Conservation (phyloP, 2,329 filamentous ascomycete species). For the Chrysoporthe austroafricana region DNA sequence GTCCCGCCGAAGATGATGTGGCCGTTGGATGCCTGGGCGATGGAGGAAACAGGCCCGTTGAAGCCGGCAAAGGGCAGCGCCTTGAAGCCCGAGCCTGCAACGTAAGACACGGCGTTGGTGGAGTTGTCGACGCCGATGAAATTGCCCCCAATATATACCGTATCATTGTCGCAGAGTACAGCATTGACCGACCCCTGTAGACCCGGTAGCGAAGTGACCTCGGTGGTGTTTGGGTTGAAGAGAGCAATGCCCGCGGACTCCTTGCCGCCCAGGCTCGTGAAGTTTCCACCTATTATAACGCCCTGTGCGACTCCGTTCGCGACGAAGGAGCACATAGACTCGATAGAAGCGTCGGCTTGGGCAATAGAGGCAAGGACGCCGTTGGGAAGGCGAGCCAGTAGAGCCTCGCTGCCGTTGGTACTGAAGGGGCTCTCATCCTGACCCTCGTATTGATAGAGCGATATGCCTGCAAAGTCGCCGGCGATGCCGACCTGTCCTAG, state of each 20-base stretch:
- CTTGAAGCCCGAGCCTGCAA: conserved; percentile 68
- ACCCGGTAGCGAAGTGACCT: conserved; percentile 76
- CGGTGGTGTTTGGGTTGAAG: conserved; percentile 73
- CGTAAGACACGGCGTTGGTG: conserved; percentile 88
- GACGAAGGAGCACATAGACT: conserved; percentile 83
- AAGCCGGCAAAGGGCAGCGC: conserved; percentile 91
- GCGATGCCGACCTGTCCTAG: conserved; percentile 84
- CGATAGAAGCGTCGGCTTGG: conserved; percentile 81
- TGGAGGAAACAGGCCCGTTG: conserved; percentile 88
- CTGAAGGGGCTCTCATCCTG: conserved; percentile 71
- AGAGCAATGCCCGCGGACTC: conserved; percentile 79
- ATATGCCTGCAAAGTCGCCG: conserved; percentile 90
- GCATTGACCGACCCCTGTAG: conserved; percentile 82
- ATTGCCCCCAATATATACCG: conserved; percentile 86
- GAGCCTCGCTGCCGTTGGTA: conserved; percentile 78
- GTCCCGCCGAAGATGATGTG: conserved; percentile 91
- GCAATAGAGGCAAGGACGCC: conserved; percentile 77
- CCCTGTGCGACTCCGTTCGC: conserved; percentile 69
- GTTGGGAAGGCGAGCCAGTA: conserved; percentile 83
- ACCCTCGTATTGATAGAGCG: conserved; percentile 82
- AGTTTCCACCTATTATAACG: conserved; percentile 90
- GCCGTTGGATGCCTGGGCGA: conserved; percentile 76
- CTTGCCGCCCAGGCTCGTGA: conserved; percentile 82
- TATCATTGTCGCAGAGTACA: conserved; percentile 78
- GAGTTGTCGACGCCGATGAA: conserved; percentile 76